Conservation (phyloP, 2,329 filamentous ascomycete genomes). For the Calonectria pseudoreteaudii region DNA sequence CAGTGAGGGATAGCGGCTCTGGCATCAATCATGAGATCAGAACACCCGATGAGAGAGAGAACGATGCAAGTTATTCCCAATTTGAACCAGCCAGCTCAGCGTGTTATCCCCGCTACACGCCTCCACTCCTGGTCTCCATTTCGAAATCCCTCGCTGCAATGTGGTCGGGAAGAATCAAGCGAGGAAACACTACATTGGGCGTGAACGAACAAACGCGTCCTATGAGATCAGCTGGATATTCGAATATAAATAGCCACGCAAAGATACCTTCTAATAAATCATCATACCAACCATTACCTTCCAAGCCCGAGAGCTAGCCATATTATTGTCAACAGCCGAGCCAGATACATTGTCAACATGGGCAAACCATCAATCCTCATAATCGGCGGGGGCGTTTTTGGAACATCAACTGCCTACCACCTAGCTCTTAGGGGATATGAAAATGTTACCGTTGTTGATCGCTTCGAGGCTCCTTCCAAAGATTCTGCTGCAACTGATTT, state of each 20-base stretch:
- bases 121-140: background rate
- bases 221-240: background rate
- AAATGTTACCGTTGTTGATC: slow-evolving; percentile 41
- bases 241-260: background rate
- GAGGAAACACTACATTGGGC: background rate
- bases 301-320: background rate
- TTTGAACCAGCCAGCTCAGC: background rate
- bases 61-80: background rate
- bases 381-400: slow-evolving; percentile 42
- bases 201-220: background rate
- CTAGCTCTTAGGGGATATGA: slow-evolving; percentile 35
- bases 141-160: background rate
- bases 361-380: slow-evolving; percentile 19
- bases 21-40: background rate
- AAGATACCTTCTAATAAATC: background rate
- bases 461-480: slow-evolving; percentile 38
- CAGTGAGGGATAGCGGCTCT: background rate
- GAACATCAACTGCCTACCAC: slow-evolving; percentile 47
- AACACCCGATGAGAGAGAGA: background rate
- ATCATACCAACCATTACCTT: background rate
- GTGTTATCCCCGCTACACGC: background rate
- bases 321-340: background rate
- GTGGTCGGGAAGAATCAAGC: background rate
- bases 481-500: slow-evolving; percentile 45
- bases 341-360: background rate